These are phyloP conservation scores for Diaporthe velutina DNA, from an alignment of 2,329 filamentous ascomycete species.

Conservation along the genomic window DNA sequence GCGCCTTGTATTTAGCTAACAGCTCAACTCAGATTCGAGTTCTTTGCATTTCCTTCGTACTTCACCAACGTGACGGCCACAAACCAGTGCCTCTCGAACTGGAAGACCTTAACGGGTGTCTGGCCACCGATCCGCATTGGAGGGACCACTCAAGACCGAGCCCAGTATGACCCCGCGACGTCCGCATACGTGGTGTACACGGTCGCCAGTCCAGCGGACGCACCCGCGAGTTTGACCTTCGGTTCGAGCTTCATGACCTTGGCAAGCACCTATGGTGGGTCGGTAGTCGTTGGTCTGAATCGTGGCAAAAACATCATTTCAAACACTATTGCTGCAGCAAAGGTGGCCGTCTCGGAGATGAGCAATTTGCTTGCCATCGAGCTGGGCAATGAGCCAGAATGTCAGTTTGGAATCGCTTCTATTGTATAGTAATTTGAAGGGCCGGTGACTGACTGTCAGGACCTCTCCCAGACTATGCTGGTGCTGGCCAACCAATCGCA, in stretches of 20 bases:
- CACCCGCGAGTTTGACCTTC: slow-evolving; percentile 63
- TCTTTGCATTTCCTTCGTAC: slow-evolving; percentile 69
- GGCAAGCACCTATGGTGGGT: slow-evolving; percentile 61
- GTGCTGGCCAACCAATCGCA: slow-evolving; percentile 54
- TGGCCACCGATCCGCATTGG: slow-evolving; percentile 69
- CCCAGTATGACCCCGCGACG: slow-evolving; percentile 61
- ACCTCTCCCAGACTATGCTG: slow-evolving; percentile 49
- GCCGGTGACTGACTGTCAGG: neutral
- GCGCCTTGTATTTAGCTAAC: neutral
- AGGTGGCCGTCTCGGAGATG: slow-evolving; percentile 57
- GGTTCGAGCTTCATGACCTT: slow-evolving; percentile 65
- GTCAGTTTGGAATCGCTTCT: slow-evolving; percentile 49
- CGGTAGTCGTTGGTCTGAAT: slow-evolving; percentile 66
- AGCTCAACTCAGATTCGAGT: slow-evolving; percentile 59
- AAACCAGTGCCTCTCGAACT: slow-evolving; percentile 63
- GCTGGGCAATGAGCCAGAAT: slow-evolving; percentile 70
- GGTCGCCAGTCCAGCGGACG: slow-evolving; percentile 60
- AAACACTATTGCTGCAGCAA: slow-evolving; percentile 68
- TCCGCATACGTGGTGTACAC: slow-evolving; percentile 63
- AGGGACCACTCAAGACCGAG: slow-evolving; percentile 70
- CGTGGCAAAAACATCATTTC: slow-evolving; percentile 63
- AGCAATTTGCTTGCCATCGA: slow-evolving; percentile 66
- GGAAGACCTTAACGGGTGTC: slow-evolving; percentile 61
- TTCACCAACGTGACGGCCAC: slow-evolving; percentile 65
- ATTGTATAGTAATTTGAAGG: neutral